Evolutionary conservation across 2,329 filamentous ascomycete genomes (phyloP).

Genomic region (Beauveria brongniartii): DNA sequence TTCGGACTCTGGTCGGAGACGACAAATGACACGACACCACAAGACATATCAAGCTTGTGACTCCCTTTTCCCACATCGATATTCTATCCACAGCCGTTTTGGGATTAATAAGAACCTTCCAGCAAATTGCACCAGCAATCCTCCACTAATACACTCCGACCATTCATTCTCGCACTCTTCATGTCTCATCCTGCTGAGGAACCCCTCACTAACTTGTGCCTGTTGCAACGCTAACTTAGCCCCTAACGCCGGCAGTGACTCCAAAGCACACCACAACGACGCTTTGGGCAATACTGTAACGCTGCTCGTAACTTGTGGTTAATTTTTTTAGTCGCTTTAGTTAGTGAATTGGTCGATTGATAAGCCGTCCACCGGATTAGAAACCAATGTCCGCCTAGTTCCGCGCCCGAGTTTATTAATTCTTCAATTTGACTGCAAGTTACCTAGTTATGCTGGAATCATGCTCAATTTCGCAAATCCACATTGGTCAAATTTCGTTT

Average conservation of each 20-base stretch:
- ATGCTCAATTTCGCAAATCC: not conserved
- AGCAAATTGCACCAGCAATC: no score
- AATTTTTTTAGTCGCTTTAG: not conserved
- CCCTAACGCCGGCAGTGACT: not conserved
- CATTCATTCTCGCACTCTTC: not conserved
- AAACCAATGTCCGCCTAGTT: conserved; percentile 8
- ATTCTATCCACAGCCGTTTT: no score
- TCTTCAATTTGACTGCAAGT: not conserved
- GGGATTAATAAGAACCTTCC: no score
- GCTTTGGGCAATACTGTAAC: not conserved
- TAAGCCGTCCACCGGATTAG: conserved; percentile 1
- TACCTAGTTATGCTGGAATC: not conserved
- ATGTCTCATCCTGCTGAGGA: not conserved
- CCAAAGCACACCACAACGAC: conserved; percentile 1
- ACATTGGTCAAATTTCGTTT: not conserved
- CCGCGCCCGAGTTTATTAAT: not conserved
- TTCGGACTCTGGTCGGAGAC: not conserved
- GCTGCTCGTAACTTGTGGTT: not conserved
- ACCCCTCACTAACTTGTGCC: not conserved
- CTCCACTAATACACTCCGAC: not conserved
- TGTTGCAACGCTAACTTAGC: not conserved
- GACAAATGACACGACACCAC: not conserved
- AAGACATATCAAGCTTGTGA: not conserved
- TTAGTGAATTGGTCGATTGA: not conserved
- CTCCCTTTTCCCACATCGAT: not conserved